phyloP scores from a whole-genome alignment of 2,329 filamentous ascomycete species.

The Verticillium nubilum region DNA sequence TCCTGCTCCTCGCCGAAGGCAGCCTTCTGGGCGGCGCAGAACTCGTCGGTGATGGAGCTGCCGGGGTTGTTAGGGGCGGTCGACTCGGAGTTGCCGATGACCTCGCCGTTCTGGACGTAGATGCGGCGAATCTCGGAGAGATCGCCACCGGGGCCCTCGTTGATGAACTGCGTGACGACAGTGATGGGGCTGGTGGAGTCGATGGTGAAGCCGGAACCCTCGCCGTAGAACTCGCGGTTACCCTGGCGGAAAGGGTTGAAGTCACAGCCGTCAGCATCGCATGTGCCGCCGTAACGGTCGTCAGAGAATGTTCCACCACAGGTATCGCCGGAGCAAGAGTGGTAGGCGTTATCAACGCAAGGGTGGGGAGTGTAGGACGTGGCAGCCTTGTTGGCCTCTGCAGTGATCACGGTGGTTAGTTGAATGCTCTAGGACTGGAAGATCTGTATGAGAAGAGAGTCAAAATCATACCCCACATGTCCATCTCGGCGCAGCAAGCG shows the following conservation, averaged over 20 bases:
- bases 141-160: constrained; percentile 36
- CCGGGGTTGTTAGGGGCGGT: constrained; percentile 30
- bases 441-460: not conserved
- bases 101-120: constrained; percentile 58
- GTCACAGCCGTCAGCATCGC: constrained; percentile 66
- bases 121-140: constrained; percentile 58
- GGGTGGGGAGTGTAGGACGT: constrained; percentile 62
- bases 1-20: constrained; percentile 48
- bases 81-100: constrained; percentile 49
- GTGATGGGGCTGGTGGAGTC: constrained; percentile 57
- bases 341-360: constrained; percentile 45
- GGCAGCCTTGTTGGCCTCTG: constrained; percentile 58
- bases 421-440: not conserved
- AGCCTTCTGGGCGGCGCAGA: constrained; percentile 54
- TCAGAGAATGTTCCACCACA: constrained; percentile 49
- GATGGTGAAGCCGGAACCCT: constrained; percentile 43
- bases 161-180: constrained; percentile 61
- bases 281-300: constrained; percentile 55
- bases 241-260: constrained; percentile 66
- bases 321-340: constrained; percentile 41
- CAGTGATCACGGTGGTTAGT: not conserved
- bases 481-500: constrained; percentile 60
- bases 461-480: constrained; percentile 37
- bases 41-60: constrained; percentile 49
- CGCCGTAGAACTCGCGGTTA: constrained; percentile 57